phyloP scores from a whole-genome alignment of 805 yeast species.

The Candida fluviatilis region DNA sequence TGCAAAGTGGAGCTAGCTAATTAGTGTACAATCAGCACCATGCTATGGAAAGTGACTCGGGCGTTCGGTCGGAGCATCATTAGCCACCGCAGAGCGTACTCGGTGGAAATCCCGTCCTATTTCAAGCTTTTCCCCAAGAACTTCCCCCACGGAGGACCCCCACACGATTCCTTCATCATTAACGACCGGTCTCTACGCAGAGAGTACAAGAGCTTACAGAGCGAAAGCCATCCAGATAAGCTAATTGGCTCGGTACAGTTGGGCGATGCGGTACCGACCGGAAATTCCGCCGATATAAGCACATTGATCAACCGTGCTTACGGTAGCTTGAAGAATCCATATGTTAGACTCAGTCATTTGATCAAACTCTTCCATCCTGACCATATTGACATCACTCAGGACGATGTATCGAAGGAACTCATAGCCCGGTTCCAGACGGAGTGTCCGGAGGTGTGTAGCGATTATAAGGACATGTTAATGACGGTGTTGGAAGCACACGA shows the following conservation, averaged over 20 bases:
- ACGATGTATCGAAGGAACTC: constrained; percentile 43
- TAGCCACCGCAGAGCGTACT: not conserved
- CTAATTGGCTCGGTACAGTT: constrained; percentile 23
- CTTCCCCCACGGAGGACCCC: constrained; percentile 64
- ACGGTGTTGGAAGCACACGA: constrained; percentile 84
- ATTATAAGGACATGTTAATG: constrained; percentile 59
- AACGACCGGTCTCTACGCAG: constrained; percentile 55
- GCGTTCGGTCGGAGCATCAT: not conserved
- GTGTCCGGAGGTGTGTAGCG: constrained; percentile 27
- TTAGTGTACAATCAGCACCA: too few species aligned
- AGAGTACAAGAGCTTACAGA: constrained; percentile 74
- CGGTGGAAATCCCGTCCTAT: constrained; percentile 21
- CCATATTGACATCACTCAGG: constrained; percentile 51
- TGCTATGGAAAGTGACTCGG: not conserved
- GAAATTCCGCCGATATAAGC: constrained; percentile 39
- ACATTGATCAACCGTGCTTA: constrained; percentile 70
- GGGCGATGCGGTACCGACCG: constrained; percentile 8
- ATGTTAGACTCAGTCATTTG: constrained; percentile 47
- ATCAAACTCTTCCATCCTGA: constrained; percentile 34
- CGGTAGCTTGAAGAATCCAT: constrained; percentile 63
- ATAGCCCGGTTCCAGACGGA: constrained; percentile 38
- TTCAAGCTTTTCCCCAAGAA: constrained; percentile 74
- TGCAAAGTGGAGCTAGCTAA: too few species aligned
- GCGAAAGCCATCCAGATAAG: constrained; percentile 78
- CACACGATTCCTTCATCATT: constrained; percentile 53